These are phyloP conservation scores for Serendipita sp. DNA, from an alignment of 1,284 basidiomycete species.

Conservation along the genomic window DNA sequence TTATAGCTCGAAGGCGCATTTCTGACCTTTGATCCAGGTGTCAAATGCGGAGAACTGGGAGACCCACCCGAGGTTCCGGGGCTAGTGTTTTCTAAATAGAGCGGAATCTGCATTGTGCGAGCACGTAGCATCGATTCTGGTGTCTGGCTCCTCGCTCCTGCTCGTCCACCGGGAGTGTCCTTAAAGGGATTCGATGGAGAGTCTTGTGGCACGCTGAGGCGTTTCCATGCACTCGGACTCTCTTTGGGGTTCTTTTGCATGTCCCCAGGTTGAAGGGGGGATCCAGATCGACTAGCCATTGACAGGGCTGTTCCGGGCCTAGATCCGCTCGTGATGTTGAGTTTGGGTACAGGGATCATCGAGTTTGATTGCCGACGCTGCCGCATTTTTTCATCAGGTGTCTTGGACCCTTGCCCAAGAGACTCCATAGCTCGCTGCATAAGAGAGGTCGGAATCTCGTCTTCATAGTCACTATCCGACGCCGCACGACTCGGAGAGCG, in stretches of 20 bases:
- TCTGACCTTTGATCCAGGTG: constrained; percentile 26
- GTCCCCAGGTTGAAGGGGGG: constrained; percentile 20
- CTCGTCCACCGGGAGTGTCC: background rate
- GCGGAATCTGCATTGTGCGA: constrained; percentile 39
- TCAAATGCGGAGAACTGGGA: constrained; percentile 12
- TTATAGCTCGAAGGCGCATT: constrained; percentile 8
- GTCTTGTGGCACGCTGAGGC: background rate
- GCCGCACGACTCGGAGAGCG: constrained; percentile 30
- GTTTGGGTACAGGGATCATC: constrained; percentile 61
- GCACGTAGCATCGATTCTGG: constrained; percentile 47
- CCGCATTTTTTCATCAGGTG: constrained; percentile 18
- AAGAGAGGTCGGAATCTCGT: constrained; percentile 24
- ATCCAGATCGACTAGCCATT: constrained; percentile 39
- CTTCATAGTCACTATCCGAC: constrained; percentile 37
- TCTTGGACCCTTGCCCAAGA: constrained; percentile 27
- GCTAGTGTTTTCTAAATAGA: constrained; percentile 28
- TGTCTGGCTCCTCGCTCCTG: constrained; percentile 39
- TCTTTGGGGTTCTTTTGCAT: background rate
- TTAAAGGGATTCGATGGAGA: background rate
- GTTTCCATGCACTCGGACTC: constrained; percentile 3
- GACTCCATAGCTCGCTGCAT: constrained; percentile 54
- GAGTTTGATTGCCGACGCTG: constrained; percentile 63
- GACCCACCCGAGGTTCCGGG: constrained; percentile 20
- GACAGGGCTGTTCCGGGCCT: constrained; percentile 60
- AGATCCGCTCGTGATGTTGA: constrained; percentile 55